phyloP scores from a whole-genome alignment of 2,329 filamentous ascomycete genomes.

The Curvularia spicifera region DNA sequence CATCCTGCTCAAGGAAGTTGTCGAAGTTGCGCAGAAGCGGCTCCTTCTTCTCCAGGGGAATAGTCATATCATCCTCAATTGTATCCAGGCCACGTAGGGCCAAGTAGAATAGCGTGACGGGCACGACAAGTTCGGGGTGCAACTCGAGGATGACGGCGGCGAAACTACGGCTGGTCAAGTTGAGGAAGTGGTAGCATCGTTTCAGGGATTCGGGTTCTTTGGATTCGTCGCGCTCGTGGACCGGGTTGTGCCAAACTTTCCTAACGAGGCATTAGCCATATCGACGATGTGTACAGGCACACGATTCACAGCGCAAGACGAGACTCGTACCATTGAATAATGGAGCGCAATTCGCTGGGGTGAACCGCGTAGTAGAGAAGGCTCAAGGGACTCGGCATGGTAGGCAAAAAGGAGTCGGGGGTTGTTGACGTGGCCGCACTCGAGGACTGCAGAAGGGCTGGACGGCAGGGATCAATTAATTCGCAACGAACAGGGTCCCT shows the following conservation, averaged over 20 bases:
- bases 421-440: slow-evolving; percentile 11
- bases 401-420: slow-evolving; percentile 27
- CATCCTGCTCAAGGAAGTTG: slow-evolving; percentile 76
- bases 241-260: slow-evolving; percentile 96
- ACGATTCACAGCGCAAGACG: neutral
- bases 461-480: slow-evolving; percentile 15
- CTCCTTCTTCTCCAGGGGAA: slow-evolving; percentile 80
- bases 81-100: slow-evolving; percentile 91
- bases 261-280: slow-evolving; percentile 55
- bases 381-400: slow-evolving; percentile 53
- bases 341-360: slow-evolving; percentile 77
- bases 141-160: slow-evolving; percentile 92
- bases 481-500: neutral
- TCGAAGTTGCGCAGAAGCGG: slow-evolving; percentile 85
- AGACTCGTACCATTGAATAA: slow-evolving; percentile 81
- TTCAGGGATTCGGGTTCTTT: slow-evolving; percentile 77
- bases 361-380: slow-evolving; percentile 76
- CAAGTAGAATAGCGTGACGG: slow-evolving; percentile 91
- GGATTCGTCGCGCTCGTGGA: slow-evolving; percentile 78
- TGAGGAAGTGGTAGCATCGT: slow-evolving; percentile 85
- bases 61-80: slow-evolving; percentile 98
- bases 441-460: slow-evolving; percentile 7
- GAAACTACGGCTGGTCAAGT: slow-evolving; percentile 92
- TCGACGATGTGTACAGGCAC: neutral
- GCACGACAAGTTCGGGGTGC: slow-evolving; percentile 89